Conservation (phyloP, 2,329 filamentous ascomycete species). For the Cladophialophora yegresii region DNA sequence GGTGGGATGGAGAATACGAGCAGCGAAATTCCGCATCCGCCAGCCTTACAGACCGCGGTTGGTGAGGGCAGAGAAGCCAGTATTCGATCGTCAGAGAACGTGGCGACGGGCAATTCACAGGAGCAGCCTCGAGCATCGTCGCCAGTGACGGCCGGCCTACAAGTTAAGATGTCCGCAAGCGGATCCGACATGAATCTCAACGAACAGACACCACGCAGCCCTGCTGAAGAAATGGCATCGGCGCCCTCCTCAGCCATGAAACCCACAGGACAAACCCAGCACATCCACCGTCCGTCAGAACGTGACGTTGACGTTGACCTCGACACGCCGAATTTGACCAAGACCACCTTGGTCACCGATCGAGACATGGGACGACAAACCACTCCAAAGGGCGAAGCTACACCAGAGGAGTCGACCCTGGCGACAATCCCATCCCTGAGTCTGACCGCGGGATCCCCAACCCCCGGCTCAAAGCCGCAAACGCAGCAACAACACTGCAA, state of each 20-base stretch:
- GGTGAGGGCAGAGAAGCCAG: neutral
- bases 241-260: constrained; percentile 6
- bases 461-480: neutral
- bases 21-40: neutral
- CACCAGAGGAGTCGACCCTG: neutral
- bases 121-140: neutral
- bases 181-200: neutral
- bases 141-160: neutral
- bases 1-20: neutral
- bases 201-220: neutral
- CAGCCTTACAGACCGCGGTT: neutral
- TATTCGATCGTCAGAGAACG: neutral
- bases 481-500: neutral
- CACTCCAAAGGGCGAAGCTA: neutral
- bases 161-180: neutral
- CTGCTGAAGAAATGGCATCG: neutral
- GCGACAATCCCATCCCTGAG: neutral
- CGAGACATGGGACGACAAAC: neutral
- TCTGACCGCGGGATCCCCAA: no score
- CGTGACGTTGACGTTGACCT: neutral
- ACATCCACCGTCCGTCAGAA: constrained; percentile 14
- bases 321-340: neutral
- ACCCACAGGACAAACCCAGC: constrained; percentile 17
- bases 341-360: neutral
- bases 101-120: neutral